phyloP scores from a whole-genome alignment of 2,329 filamentous ascomycete species.

The Colletotrichum shisoi region DNA sequence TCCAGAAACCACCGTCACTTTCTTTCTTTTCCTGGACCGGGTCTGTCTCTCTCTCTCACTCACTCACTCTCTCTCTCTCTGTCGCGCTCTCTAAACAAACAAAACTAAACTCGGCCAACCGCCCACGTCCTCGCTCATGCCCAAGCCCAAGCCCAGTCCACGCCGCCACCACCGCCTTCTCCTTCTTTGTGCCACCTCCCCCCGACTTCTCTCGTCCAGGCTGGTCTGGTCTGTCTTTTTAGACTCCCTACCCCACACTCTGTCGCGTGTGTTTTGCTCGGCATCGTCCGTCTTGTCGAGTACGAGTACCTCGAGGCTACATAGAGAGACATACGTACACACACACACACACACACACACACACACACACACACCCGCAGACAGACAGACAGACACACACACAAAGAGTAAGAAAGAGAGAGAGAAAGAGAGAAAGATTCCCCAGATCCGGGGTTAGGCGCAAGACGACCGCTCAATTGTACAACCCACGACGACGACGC shows the following conservation, averaged over 20 bases:
- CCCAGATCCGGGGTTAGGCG: no score
- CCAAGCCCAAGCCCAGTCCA: no score
- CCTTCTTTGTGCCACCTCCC: conserved; percentile 14
- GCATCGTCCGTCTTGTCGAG: not conserved
- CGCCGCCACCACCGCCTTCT: conserved; percentile 9
- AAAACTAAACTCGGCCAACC: not conserved
- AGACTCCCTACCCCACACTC: conserved; percentile 30
- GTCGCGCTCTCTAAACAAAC: not conserved
- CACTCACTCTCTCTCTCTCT: no score
- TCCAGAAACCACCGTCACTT: not conserved
- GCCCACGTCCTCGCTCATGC: no score
- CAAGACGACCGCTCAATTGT: not conserved
- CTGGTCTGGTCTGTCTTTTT: conserved; percentile 5
- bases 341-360: no score
- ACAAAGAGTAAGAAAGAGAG: no score
- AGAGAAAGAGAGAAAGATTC: no score
- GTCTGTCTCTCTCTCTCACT: no score
- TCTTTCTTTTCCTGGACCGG: no score
- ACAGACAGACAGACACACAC: no score
- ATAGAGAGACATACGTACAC: no score
- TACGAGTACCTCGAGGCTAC: not conserved
- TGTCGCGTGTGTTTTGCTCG: conserved; percentile 27
- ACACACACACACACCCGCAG: no score
- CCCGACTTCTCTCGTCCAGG: not conserved
- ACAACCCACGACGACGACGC: not conserved